These are phyloP conservation scores for Magnaporthales sp. DNA, from an alignment of 2,329 filamentous ascomycete genomes.

Conservation along the genomic window DNA sequence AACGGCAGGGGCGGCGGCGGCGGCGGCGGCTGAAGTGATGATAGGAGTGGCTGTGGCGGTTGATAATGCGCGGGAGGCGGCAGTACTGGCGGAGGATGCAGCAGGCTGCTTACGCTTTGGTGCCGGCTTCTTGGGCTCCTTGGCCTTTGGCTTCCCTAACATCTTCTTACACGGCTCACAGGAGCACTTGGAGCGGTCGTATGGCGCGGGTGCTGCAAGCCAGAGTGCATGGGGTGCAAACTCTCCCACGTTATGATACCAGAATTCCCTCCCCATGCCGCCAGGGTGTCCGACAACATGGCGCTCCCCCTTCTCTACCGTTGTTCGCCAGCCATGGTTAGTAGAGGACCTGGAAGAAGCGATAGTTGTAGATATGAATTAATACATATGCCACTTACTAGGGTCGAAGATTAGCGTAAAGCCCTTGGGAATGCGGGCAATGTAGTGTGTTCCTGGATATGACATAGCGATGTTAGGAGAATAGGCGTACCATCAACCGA, in stretches of 20 bases:
- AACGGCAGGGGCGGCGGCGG: not conserved
- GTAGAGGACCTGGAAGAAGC: not conserved
- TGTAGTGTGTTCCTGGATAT: constrained; percentile 9
- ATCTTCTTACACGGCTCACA: constrained; percentile 35
- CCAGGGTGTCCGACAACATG: constrained; percentile 13
- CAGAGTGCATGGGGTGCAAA: constrained; percentile 43
- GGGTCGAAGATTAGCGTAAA: constrained; percentile 12
- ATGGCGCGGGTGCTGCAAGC: constrained; percentile 35
- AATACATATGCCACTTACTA: constrained; percentile 17
- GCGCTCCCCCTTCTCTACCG: constrained; percentile 60
- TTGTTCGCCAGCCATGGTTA: not conserved
- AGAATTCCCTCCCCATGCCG: constrained; percentile 10
- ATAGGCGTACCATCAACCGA: no score
- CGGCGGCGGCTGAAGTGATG: not conserved
- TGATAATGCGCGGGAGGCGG: not conserved
- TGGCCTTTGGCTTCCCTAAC: constrained; percentile 12
- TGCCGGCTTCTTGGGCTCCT: constrained; percentile 2
- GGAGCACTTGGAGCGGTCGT: constrained; percentile 39
- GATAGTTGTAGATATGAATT: constrained; percentile 28
- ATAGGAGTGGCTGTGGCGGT: not conserved
- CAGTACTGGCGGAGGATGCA: not conserved
- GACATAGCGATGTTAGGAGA: not conserved
- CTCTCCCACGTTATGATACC: constrained; percentile 43
- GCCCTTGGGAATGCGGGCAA: constrained; percentile 13
- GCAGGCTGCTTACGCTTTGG: constrained; percentile 2